Conservation (phyloP, 2,329 filamentous ascomycete species). For the Cladosporium sp. region DNA sequence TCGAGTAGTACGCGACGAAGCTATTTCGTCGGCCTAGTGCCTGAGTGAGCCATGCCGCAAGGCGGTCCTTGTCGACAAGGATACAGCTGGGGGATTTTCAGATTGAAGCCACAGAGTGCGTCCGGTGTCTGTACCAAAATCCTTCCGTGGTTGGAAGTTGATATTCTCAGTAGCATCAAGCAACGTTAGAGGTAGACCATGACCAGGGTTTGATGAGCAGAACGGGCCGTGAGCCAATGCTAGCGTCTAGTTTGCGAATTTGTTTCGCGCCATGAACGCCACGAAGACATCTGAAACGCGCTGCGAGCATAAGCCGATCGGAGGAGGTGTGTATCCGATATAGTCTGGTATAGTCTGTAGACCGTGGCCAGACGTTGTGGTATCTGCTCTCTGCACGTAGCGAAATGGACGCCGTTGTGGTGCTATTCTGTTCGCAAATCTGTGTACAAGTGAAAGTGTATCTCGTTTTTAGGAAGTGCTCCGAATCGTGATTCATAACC, state of each 20-base stretch:
- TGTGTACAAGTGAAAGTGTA: neutral
- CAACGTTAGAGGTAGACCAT: constrained; percentile 7
- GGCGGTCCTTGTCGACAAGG: constrained; percentile 8
- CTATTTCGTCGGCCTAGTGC: neutral
- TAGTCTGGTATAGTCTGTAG: neutral
- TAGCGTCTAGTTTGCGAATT: neutral
- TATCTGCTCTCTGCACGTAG: neutral
- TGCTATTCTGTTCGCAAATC: neutral
- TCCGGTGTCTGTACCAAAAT: neutral
- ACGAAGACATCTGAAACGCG: constrained; percentile 11
- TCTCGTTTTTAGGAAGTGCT: neutral
- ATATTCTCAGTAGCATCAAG: constrained; percentile 10
- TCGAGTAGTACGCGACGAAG: constrained; percentile 5
- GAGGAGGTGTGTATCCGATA: neutral
- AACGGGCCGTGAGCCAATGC: constrained; percentile 4
- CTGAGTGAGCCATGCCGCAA: neutral
- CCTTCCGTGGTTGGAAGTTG: constrained; percentile 1
- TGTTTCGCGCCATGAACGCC: constrained; percentile 14
- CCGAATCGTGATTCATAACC: neutral
- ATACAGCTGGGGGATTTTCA: constrained; percentile 14
- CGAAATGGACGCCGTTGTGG: neutral
- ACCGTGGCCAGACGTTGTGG: neutral
- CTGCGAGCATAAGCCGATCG: constrained; percentile 11
- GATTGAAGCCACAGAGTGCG: neutral
- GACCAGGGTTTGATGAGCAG: constrained; percentile 1